Conservation (phyloP, 2,329 filamentous ascomycete species). For the Teratosphaeriaceae sp. region DNA sequence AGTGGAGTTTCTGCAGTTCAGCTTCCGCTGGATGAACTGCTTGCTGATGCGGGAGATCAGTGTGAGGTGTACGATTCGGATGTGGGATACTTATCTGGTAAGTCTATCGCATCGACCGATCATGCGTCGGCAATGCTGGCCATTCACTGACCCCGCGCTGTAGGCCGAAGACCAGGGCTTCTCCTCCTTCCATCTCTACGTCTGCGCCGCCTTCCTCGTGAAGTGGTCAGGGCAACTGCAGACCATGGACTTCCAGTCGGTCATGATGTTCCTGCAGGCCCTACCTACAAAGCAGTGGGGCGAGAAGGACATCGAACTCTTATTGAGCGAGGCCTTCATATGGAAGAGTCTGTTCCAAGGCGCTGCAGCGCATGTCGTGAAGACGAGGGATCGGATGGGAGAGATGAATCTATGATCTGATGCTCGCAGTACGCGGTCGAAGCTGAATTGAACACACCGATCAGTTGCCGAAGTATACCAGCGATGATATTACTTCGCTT, state of each 20-base stretch:
- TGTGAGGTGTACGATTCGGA: slow-evolving; percentile 91
- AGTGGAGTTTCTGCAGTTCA: slow-evolving; percentile 98
- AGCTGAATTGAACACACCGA: too few species aligned
- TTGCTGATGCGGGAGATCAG: slow-evolving; percentile 96
- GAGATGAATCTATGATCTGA: too few species aligned
- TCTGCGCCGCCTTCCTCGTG: slow-evolving; percentile 94
- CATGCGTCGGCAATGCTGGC: background rate
- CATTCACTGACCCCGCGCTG: too few species aligned
- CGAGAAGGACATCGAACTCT: slow-evolving; percentile 93
- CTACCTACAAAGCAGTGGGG: slow-evolving; percentile 92
- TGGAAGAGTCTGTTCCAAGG: slow-evolving; percentile 98
- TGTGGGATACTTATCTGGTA: slow-evolving; percentile 99
- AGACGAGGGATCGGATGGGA: slow-evolving; percentile 14
- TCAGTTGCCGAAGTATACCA: too few species aligned
- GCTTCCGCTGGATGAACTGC: slow-evolving; percentile 99
- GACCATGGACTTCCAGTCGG: slow-evolving; percentile 97
- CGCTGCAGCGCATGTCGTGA: slow-evolving; percentile 73
- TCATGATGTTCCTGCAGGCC: slow-evolving; percentile 99
- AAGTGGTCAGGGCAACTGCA: slow-evolving; percentile 96
- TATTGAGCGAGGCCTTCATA: slow-evolving; percentile 94
- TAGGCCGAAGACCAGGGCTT: slow-evolving; percentile 99
- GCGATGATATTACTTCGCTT: too few species aligned
- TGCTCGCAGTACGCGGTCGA: too few species aligned
- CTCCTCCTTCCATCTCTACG: slow-evolving; percentile 96
- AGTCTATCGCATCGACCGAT: slow-evolving; percentile 28